Evolutionary conservation across 208 protist genomes (phyloP).

Genomic region (Balamuthia mandrillaris): DNA sequence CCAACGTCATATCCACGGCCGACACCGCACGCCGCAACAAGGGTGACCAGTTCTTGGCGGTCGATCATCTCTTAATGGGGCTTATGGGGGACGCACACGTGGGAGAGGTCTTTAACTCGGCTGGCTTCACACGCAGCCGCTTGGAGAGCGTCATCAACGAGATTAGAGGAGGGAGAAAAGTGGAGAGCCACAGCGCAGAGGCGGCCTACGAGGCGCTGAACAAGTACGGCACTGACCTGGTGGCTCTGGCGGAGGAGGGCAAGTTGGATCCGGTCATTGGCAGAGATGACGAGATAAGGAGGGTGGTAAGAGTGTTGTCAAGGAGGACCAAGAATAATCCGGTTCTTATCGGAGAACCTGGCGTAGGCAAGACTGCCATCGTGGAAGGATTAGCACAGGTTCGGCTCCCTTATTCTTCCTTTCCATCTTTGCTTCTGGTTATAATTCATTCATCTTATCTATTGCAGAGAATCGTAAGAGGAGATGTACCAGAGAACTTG

Average conservation of each 20-base stretch:
- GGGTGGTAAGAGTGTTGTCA: conserved; percentile 90
- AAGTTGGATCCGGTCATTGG: conserved; percentile 97
- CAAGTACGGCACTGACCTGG: conserved; percentile 94
- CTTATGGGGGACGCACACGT: neutral
- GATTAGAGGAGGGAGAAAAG: neutral
- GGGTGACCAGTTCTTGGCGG: neutral
- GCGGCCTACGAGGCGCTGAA: conserved; percentile 77
- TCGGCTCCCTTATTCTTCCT: conserved; percentile 81
- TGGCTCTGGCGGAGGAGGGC: conserved; percentile 83
- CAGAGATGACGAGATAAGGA: conserved; percentile 97
- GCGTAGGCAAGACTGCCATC: conserved; percentile 76
- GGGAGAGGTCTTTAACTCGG: neutral
- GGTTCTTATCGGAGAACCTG: conserved; percentile 92
- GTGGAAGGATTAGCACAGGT: conserved; percentile 89
- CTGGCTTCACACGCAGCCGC: neutral
- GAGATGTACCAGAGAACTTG: conserved; percentile 81
- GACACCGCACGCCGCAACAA: neutral
- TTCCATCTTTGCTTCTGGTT: conserved; percentile 74
- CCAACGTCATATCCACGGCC: too few species aligned
- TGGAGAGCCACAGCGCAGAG: neutral
- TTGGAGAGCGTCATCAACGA: neutral
- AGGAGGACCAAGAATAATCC: conserved; percentile 99
- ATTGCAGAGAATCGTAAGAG: conserved; percentile 72
- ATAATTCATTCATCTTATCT: neutral
- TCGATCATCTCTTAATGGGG: neutral